Evolutionary conservation across 441 rosid species (phyloP), one percentile per base, ranked within the genome.

Genomic region (Isatis lusitanica): DNA sequence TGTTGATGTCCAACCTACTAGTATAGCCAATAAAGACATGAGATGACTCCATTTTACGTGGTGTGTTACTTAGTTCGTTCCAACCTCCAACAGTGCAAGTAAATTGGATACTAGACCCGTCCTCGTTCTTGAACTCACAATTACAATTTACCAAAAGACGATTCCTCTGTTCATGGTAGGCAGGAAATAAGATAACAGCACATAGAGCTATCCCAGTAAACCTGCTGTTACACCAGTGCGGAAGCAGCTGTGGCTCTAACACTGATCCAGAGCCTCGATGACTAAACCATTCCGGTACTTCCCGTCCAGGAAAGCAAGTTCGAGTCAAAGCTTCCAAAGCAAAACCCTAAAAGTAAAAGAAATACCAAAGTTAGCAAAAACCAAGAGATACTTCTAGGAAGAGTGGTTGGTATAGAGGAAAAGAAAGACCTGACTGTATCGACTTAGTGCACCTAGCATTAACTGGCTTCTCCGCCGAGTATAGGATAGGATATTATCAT

Each of bases 1-100:
- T 72, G 0, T 13, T 31, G 38, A 31, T 18, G 40, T 53, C 53
- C 15, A 53, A 5, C 1, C 1, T 40, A 42, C 26, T 63, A 3
- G 15, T n/a, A 3, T 28, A 59, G 26, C 66, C 66, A 57, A 70
- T 24, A 48, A 70, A 52, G 2, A 72, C 36, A 63, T 72, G 70
- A 53, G 36, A 51, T 2, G 42, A 3, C 5, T 66, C 70, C 8
- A 12, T 1, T n/a, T 21, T 36, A n/a, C 2, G 8, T 9, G 10
- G 21, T 43, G 15, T 63, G 39, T 28, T 28, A 2, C 70, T 7
- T 66, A 35, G n/a, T 33, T 35, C 6, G 33, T 16, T 66, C 70
- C 70, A 66, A 16, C 44, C 13, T 5, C 59, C 59, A 10, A 66
- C 4, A 36, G 31, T 48, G 70, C 15, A 47, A 35, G 18, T 51